Evolutionary conservation across 164 flowering plant species (phyloP).

Genomic region (Annona squamosa): DNA sequence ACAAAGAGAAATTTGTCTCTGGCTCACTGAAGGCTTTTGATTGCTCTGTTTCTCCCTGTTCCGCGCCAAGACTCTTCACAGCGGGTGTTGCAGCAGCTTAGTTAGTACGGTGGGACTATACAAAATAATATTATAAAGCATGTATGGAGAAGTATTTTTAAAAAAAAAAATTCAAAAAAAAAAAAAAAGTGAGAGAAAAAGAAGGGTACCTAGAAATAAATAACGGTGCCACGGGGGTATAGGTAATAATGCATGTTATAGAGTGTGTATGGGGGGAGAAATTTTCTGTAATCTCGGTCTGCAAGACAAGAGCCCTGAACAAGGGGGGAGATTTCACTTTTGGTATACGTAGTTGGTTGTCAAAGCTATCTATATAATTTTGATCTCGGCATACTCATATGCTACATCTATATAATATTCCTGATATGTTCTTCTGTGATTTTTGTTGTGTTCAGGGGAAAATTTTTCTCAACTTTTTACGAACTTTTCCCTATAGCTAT

Average conservation of each 20-base stretch:
- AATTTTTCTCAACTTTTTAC: no score
- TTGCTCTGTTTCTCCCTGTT: constrained; percentile 41
- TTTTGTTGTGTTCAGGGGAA: background rate
- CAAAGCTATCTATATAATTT: no score
- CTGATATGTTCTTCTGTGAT: no score
- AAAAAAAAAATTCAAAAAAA: background rate
- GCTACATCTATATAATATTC: background rate
- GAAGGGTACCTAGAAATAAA: constrained; percentile 1
- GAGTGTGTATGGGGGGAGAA: background rate
- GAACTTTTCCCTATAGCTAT: no score
- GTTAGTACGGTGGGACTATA: background rate
- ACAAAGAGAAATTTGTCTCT: constrained; percentile 32
- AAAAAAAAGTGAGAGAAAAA: background rate
- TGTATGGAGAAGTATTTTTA: background rate
- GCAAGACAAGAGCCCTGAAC: background rate
- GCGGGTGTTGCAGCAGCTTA: constrained; percentile 50
- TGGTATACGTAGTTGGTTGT: no score
- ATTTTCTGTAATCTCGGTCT: background rate
- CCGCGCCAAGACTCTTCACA: constrained; percentile 31
- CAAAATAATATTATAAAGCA: background rate
- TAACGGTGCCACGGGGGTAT: background rate
- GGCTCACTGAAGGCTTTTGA: constrained; percentile 26
- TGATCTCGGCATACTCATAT: background rate
- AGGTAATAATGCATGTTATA: background rate
- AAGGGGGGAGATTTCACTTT: background rate